Evolutionary conservation across 352 stramenopile species (phyloP), one percentile per base, ranked within the genome.

Genomic region (Globisporangium lucens): DNA sequence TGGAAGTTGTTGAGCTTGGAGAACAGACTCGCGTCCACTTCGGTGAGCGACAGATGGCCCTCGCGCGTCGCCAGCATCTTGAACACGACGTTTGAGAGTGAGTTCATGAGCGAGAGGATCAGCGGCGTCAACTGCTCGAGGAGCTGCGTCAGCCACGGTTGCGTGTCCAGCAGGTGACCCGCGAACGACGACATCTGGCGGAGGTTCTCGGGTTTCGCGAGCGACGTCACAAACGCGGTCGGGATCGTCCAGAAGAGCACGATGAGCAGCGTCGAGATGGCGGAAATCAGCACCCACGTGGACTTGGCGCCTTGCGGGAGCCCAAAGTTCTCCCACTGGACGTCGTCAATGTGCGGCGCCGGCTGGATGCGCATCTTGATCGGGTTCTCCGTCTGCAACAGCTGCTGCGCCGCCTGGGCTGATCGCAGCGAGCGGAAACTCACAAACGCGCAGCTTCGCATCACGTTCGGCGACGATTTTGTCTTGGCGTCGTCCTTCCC

Each of bases 311-410:
- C 77, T 58, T 89, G 77, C 12, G 76, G 75, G 2, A 89, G 68
- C 20, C 85, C 85, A 73, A 94, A 86, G 71, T 94, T 94, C 62
- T 89, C 83, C 85, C 85, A 94, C 63, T 85, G 74, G 41, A 92
- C 74, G 56, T 92, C 85, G 60, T 82, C 72, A 51, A 87, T 76
- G 53, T 91, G 83, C 9, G 85, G 85, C 29, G 85, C 85, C n/a
- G 80, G 69, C 27, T 77, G 61, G 10, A 94, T 72, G 33, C 78
- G 65, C 72, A 92, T 87, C 30, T 87, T 77, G 64, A 81, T 68
- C 13, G 83, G 83, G 61, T 88, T 86, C 64, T 87, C 75, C 2
- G 87, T 83, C 63, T 94, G 82, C 61, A 94, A 78, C 30, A 89
- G 60, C 74, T 94, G 85, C 67, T 91, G 85, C 4, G 83, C 79